phyloP scores from a whole-genome alignment of 495 filamentous ascomycete genomes.

The Talaromyces stipitatus region DNA sequence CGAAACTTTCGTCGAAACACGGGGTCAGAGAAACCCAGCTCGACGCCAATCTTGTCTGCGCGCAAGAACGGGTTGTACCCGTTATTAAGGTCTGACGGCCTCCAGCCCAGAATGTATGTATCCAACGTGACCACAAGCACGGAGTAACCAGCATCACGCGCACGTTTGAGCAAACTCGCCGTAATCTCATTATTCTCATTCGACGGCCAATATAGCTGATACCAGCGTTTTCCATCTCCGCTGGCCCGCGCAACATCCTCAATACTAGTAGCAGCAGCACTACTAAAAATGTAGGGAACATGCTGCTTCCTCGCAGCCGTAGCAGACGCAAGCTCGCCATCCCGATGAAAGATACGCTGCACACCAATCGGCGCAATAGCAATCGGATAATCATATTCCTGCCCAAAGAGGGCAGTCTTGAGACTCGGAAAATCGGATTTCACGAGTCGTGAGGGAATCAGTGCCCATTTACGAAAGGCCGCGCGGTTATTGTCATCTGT shows the following conservation, averaged over 20 bases:
- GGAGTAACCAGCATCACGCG: constrained; percentile 42
- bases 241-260: constrained; percentile 37
- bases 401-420: too few species aligned
- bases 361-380: too few species aligned
- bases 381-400: too few species aligned
- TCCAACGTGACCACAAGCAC: constrained; percentile 58
- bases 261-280: constrained; percentile 30
- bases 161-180: constrained; percentile 41
- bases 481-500: too few species aligned
- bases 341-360: constrained; percentile 41
- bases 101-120: constrained; percentile 50
- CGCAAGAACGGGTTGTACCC: constrained; percentile 49
- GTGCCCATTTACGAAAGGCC: too few species aligned
- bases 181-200: constrained; percentile 45
- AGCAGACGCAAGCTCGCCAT: constrained; percentile 37
- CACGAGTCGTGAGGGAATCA: too few species aligned
- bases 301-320: constrained; percentile 28
- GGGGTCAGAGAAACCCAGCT: constrained; percentile 46
- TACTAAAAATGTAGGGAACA: constrained; percentile 47
- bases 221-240: constrained; percentile 35
- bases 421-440: too few species aligned
- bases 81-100: constrained; percentile 49
- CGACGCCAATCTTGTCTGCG: constrained; percentile 40
- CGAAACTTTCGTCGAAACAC: constrained; percentile 43
- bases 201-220: constrained; percentile 56